Base-by-base conservation (phyloP, 768 basidiomycete species). In the Lactifluus piperatus region DNA sequence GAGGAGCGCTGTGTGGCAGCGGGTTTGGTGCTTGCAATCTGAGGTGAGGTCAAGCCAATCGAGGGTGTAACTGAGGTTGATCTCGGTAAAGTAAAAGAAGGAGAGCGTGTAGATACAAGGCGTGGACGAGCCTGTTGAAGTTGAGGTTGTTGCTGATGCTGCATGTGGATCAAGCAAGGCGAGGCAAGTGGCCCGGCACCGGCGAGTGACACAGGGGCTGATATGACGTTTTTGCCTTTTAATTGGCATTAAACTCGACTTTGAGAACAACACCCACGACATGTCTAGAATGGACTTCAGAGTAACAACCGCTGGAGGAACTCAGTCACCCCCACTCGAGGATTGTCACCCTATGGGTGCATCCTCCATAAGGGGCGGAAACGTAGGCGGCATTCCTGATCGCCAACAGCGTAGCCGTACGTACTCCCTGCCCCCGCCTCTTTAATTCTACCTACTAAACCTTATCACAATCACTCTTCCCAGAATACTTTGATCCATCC, bases 1-100 rank as follows among this genome's bases (percentile, higher is more conserved):
- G 91, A 91, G 1, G 91, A 88, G 43, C 94, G 81, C 63, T 88
- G 84, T 1, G 79, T 75, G 36, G 60, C 56, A 27, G 60, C 46
- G 46, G 57, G 30, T 53, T 62, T 62, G 39, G 46, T 20, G 16
- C 26, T 36, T 1, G 36, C 54, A 8, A 47, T 24, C 16, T 49
- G 39, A 4, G 52, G 10, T 20, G 57, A 26, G 8, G 2, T 29
- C 3, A 49, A 36, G 4, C 18, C 22, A 8, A 22, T 44, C 2
- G 58, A 47, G 16, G 58, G n/a, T 13, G 37, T 30, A n/a, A 43
- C 18, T 1, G 39, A 34, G 8, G 43, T 8, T 10, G 58, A 39
- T 55, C 43, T 55, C 29, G 5, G 58, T 18, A 55, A 20, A 27
- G 27, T 13, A 26, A 60, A 44, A 3, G 58, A 60, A 2, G 58